These are phyloP conservation scores for Annona squamosa DNA, from an alignment of 164 flowering plant species.

Conservation along the genomic window DNA sequence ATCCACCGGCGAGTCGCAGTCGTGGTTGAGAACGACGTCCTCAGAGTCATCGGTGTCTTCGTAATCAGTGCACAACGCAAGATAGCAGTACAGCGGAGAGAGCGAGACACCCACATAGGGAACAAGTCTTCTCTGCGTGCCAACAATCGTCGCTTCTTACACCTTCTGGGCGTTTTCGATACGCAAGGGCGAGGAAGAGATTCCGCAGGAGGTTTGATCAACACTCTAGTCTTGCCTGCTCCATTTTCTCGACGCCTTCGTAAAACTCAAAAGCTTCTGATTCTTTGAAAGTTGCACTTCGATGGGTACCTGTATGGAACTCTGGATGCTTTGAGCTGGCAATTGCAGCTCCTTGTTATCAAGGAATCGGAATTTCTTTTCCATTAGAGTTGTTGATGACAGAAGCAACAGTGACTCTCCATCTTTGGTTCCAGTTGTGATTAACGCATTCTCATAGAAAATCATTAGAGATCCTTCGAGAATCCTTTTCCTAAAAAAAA, in stretches of 20 bases:
- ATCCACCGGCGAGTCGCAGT: slow-evolving; percentile 41
- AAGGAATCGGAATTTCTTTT: background rate
- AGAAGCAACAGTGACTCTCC: background rate
- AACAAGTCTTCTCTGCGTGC: no score
- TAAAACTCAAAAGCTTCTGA: no score
- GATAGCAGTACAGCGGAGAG: no score
- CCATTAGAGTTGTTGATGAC: background rate
- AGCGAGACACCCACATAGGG: no score
- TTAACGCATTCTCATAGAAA: background rate
- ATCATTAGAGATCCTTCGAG: no score
- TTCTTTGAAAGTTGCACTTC: no score
- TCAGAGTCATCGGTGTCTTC: slow-evolving; percentile 11
- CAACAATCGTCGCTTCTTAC: background rate
- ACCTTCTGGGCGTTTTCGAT: background rate
- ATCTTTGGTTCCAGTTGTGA: slow-evolving; percentile 1
- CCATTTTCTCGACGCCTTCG: no score
- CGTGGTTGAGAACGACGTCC: slow-evolving; percentile 23
- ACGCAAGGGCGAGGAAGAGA: background rate
- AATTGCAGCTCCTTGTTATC: background rate
- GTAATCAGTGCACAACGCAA: no score
- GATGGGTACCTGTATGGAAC: background rate
- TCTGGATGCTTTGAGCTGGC: background rate
- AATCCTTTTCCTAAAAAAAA: no score
- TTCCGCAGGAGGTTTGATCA: background rate
- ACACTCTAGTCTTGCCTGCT: no score